Evolutionary conservation across 2,329 filamentous ascomycete genomes (phyloP), one percentile per base, ranked within the genome.

Genomic region (Pyrenochaeta sp.): DNA sequence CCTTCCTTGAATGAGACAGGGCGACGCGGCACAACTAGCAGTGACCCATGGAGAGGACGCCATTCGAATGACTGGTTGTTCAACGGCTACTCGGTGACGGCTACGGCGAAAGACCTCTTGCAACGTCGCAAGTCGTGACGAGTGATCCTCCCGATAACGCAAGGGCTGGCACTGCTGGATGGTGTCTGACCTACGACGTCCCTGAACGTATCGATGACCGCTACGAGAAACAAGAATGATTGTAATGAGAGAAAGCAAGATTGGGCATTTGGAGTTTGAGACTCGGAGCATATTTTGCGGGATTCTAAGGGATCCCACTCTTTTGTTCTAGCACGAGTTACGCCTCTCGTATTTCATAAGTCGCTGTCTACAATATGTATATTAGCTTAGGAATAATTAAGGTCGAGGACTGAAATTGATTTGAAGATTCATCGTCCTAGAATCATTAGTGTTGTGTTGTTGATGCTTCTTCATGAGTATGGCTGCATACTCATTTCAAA

Each of bases 31-130:
- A 67, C 65, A 4, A 53, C 51, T 34, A 60, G 60, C 32, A 71
- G 67, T 46, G 64, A 71, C 43, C 58, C 61, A 42, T 71, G 68
- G 68, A 54, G 58, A 7, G 67, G 67, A 37, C 61, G 69, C 6
- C 69, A 72, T 47, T 68, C 68, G 17, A 72, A 72, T 41, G 63
- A 65, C 7, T 72, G 69, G 69, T 53, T 72, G 4, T 72, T 72
- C 42, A 63, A 63, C 28, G 67, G 63, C 27, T 71, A 67, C 44
- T 71, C 67, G 11, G 64, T 71, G 7, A 68, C 64, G n/a, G 68
- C 66, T 22, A 60, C 62, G 7, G 63, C 67, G 14, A 71, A 63
- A 37, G 64, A 60, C 14, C 30, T 68, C 18, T 32, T 68, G 9
- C 50, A 63, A 31, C 41, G 56, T 21, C 60, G 60, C 32, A 67